Percentiles rank a stretch among this genome's conserved stretches.
Conservation (phyloP, 768 basidiomycete genomes). For the Cystofilobasidium capitatum region DNA sequence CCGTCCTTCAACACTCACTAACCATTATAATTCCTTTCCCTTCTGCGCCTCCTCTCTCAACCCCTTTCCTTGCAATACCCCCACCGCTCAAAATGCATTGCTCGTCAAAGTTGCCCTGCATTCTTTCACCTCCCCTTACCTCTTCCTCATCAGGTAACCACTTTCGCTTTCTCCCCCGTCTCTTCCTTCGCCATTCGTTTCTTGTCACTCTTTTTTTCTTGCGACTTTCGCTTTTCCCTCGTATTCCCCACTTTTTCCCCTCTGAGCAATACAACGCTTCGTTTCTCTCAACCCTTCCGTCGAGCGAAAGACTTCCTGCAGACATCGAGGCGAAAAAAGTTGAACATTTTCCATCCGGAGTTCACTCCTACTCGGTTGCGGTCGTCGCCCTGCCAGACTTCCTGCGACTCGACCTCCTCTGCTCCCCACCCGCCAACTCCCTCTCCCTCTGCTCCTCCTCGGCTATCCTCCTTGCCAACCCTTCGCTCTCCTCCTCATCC, state of each 20-base stretch:
- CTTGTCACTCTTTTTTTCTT: constrained; percentile 4
- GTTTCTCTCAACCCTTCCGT: too few species aligned
- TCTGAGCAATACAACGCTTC: not conserved
- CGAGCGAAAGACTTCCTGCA: too few species aligned
- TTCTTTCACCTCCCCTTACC: not conserved
- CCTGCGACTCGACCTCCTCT: not conserved
- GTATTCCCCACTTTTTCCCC: not conserved
- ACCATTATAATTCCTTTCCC: too few species aligned
- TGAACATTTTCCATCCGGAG: not conserved
- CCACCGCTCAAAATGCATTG: not conserved
- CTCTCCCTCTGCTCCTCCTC: not conserved
- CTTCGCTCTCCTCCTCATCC: not conserved
- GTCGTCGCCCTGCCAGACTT: not conserved
- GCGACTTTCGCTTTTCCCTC: not conserved
- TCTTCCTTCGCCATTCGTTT: not conserved
- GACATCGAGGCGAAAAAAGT: too few species aligned
- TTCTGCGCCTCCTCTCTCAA: not conserved
- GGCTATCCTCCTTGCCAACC: not conserved
- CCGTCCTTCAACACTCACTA: not conserved
- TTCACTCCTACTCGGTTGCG: not conserved
- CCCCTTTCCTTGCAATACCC: not conserved
- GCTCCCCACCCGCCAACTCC: not conserved
- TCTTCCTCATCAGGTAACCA: not conserved
- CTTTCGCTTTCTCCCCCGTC: not conserved
- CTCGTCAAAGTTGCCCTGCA: not conserved